Evolutionary conservation across 2,329 filamentous ascomycete species (phyloP), one percentile per base, ranked within the genome.

Genomic region (Xylariaceae sp.): DNA sequence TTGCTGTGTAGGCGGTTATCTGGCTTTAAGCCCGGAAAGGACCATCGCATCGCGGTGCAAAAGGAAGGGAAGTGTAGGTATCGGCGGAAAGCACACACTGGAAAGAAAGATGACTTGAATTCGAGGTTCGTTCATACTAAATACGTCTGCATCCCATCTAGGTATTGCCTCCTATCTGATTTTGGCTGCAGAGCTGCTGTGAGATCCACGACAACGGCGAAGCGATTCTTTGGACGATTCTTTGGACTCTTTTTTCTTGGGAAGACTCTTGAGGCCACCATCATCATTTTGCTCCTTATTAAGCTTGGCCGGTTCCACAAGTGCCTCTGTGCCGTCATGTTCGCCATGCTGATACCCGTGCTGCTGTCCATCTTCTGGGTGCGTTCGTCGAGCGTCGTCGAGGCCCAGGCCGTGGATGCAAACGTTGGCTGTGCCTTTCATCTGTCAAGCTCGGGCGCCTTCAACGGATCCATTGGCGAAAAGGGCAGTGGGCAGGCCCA

Each of bases 401-500:
- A 54, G 19, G 70, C 71, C 48, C 68, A 76, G 21, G 65, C 70
- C 57, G 66, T 67, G 39, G 69, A 71, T 41, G 69, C 72, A 51
- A 73, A 76, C 59, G 76, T 74, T 37, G 69, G 65, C 44, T 80
- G 80, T 63, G 76, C 75, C 58, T 84, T 85, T 68, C 71, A 75
- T 54, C 63, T 85, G 34, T 74, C 70, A 4, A 76, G 79, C 34
- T 72, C 72, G 36, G 79, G 79, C 16, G 73, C 70, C 53, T 68
- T 71, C 16, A 72, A 74, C 29, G 81, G 83, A n/a, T 66, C 72
- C 3, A 71, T 87, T 40, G 83, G 81, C 10, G 79, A 87, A 65
- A 73, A 87, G 36, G 62, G 57, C 49, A 81, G 85, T 66, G 85
- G 85, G 8, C 84, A 87, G 70, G 79, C 77, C 63, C 76, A 82